Evolutionary conservation across 148 eudicot species (phyloP).

Genomic region (Camellia lanceoleosa): DNA sequence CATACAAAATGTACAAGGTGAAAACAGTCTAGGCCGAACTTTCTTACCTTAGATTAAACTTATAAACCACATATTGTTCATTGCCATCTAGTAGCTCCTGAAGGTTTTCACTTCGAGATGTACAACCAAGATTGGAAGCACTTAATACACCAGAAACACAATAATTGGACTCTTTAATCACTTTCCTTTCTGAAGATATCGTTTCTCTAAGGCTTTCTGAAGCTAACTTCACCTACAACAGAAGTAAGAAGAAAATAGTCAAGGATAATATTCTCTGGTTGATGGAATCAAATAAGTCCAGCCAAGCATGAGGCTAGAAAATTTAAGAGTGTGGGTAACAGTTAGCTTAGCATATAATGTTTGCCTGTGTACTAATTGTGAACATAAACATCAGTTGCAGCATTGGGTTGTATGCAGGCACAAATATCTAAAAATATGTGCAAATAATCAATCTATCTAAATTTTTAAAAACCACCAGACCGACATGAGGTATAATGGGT

Average conservation of each 20-base stretch:
- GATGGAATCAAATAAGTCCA: not conserved
- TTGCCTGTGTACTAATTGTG: not conserved
- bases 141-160: slow-evolving; percentile 62
- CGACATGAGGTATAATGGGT: not conserved
- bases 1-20: not conserved
- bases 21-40: slow-evolving; percentile 1
- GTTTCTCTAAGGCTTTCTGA: slow-evolving; percentile 58
- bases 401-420: slow-evolving; percentile 4
- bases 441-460: not conserved
- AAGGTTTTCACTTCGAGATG: slow-evolving; percentile 70
- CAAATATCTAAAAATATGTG: not conserved
- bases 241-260: not conserved
- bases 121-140: slow-evolving; percentile 54
- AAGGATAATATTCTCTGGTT: not conserved
- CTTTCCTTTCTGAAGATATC: slow-evolving; percentile 47
- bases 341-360: not conserved
- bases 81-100: slow-evolving; percentile 59
- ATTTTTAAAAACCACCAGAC: not conserved
- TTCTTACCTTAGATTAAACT: slow-evolving; percentile 55
- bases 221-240: slow-evolving; percentile 46
- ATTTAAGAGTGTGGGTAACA: not conserved
- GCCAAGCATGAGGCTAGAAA: not conserved
- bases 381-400: slow-evolving; percentile 9
- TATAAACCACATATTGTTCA: slow-evolving; percentile 49
- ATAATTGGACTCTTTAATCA: slow-evolving; percentile 51